These are phyloP conservation scores for Flaveria ramosissima DNA, from an alignment of 129 eudicot species.

Conservation along the genomic window DNA sequence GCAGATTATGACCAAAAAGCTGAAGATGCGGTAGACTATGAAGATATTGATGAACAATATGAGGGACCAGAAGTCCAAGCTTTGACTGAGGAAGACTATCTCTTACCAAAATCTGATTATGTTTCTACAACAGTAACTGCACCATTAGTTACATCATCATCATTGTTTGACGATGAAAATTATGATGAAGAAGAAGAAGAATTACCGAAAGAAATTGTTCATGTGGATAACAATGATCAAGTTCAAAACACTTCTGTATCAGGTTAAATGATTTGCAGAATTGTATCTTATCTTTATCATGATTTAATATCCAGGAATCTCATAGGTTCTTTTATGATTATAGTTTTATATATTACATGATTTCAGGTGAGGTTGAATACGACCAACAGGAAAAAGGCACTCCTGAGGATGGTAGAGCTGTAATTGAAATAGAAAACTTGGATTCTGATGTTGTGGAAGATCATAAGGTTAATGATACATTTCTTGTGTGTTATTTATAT, in stretches of 20 bases:
- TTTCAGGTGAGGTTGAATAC: constrained; percentile 45
- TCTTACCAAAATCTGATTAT: constrained; percentile 72
- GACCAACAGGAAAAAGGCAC: constrained; percentile 41
- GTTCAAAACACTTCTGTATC: constrained; percentile 37
- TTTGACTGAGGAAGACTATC: constrained; percentile 84
- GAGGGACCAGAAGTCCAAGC: constrained; percentile 96
- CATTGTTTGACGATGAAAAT: constrained; percentile 91
- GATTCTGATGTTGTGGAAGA: constrained; percentile 46
- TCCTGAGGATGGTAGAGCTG: constrained; percentile 41
- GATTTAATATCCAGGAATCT: neutral
- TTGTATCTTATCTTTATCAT: constrained; percentile 13
- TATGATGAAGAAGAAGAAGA: constrained; percentile 75
- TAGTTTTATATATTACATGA: neutral
- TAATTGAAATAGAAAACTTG: constrained; percentile 43
- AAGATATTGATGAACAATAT: constrained; percentile 92
- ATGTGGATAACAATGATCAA: constrained; percentile 44
- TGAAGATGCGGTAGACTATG: constrained; percentile 96
- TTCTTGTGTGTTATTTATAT: neutral
- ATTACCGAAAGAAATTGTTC: constrained; percentile 44
- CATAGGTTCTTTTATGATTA: neutral
- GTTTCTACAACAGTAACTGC: constrained; percentile 53
- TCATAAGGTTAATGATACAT: constrained; percentile 42
- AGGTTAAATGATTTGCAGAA: constrained; percentile 45
- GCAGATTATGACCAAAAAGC: constrained; percentile 92
- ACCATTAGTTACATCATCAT: constrained; percentile 44